Percentiles rank a stretch among this genome's conserved stretches.
Conservation (phyloP, 441 rosid genomes). For the Arabidopsis lyrata region DNA sequence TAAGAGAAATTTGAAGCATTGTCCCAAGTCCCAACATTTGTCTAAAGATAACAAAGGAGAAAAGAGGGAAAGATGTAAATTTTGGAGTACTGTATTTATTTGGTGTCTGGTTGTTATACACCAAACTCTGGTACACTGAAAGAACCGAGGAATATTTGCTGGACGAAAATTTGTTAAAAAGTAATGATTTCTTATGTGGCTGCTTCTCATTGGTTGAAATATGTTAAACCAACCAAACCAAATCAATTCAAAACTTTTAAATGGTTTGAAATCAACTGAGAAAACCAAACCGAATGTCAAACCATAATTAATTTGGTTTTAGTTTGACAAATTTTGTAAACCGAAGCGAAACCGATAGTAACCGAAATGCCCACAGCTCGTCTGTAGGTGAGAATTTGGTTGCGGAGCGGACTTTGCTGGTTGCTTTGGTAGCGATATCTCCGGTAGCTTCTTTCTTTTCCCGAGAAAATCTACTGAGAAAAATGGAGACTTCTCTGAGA, state of each 20-base stretch:
- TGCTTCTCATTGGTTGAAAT: background rate
- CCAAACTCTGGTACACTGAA: background rate
- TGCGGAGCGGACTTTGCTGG: too few relatives aligned
- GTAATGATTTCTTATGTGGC: background rate
- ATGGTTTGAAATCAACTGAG: background rate
- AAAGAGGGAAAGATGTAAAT: conserved; percentile 12
- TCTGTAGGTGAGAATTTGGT: conserved; percentile 37
- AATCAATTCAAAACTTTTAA: background rate
- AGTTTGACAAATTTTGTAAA: background rate
- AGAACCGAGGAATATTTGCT: conserved; percentile 29
- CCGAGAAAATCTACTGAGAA: conserved; percentile 5
- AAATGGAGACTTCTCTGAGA: conserved; percentile 89
- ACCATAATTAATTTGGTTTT: background rate
- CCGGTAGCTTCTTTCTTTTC: conserved; percentile 23
- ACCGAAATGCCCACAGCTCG: conserved; percentile 16
- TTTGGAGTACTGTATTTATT: background rate
- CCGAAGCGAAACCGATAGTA: conserved; percentile 17
- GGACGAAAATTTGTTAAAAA: background rate
- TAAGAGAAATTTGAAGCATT: conserved; percentile 4
- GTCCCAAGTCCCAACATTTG: conserved; percentile 19
- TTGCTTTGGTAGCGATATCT: background rate
- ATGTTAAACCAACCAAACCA: conserved; percentile 5
- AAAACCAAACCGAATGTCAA: conserved; percentile 10
- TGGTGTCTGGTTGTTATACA: conserved; percentile 1
- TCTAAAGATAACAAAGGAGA: background rate